These are phyloP conservation scores for Diaporthe velutina DNA, from an alignment of 2,329 filamentous ascomycete genomes.

Conservation along the genomic window DNA sequence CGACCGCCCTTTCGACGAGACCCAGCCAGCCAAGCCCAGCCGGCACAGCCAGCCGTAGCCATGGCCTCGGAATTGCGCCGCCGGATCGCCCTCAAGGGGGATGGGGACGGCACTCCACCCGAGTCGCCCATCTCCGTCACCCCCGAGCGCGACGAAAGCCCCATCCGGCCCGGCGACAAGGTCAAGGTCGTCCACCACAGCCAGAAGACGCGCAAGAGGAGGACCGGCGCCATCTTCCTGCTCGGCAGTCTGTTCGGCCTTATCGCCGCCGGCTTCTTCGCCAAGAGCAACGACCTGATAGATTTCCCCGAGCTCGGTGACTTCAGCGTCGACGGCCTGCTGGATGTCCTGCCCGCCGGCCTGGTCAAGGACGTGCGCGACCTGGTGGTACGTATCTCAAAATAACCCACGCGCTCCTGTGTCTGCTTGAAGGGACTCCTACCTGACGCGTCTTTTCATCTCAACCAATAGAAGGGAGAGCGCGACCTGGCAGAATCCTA, in stretches of 20 bases:
- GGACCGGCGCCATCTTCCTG: constrained; percentile 85
- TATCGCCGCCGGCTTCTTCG: constrained; percentile 89
- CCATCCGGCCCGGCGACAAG: constrained; percentile 50
- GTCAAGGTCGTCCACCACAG: constrained; percentile 59
- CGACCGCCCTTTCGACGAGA: constrained; percentile 4
- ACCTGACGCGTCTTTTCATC: constrained; percentile 38
- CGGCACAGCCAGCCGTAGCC: constrained; percentile 10
- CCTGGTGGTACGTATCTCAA: constrained; percentile 73
- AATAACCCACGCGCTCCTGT: constrained; percentile 7
- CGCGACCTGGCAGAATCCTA: constrained; percentile 86
- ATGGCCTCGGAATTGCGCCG: constrained; percentile 40
- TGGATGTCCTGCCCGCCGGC: constrained; percentile 89
- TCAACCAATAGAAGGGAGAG: constrained; percentile 76
- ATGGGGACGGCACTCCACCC: constrained; percentile 45
- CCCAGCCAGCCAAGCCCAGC: background rate
- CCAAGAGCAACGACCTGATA: constrained; percentile 89
- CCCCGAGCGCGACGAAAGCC: constrained; percentile 51
- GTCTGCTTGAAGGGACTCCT: background rate
- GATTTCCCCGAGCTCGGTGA: constrained; percentile 79
- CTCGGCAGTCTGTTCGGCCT: constrained; percentile 93
- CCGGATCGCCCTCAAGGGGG: constrained; percentile 41
- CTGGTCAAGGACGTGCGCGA: constrained; percentile 89
- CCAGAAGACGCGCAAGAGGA: constrained; percentile 74
- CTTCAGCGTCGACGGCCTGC: constrained; percentile 84
- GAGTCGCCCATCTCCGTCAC: constrained; percentile 44